Conservation (phyloP, 352 stramenopile genomes). For the Pythium apleroticum region DNA sequence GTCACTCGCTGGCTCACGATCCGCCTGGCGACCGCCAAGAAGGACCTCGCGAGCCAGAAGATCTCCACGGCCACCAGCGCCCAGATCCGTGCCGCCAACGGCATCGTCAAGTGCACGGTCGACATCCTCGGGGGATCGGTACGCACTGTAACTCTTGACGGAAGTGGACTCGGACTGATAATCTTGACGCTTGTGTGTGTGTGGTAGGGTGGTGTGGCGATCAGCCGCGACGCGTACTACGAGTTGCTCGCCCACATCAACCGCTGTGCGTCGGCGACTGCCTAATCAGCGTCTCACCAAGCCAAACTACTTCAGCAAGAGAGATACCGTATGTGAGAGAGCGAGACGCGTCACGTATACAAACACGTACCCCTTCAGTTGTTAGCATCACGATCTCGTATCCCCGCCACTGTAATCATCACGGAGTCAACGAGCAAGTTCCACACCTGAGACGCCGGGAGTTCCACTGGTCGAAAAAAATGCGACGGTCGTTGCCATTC, state of each 20-base stretch:
- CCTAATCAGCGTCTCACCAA: background rate
- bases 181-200: background rate
- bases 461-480: background rate
- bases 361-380: background rate
- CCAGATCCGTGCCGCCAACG: background rate
- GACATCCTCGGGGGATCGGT: background rate
- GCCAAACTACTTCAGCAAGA: background rate
- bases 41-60: background rate
- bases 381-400: no score
- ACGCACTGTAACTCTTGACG: background rate
- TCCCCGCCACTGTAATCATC: no score
- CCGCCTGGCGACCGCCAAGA: background rate
- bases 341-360: background rate
- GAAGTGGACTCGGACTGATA: background rate
- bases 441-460: background rate
- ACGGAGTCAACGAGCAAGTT: no score
- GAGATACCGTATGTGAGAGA: background rate
- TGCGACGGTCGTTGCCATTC: background rate
- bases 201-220: background rate
- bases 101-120: constrained; percentile 3
- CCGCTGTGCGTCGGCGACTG: background rate
- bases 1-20: background rate
- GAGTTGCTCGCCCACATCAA: background rate
- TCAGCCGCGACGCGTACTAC: background rate
- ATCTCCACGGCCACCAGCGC: background rate